Evolutionary conservation across 2,329 filamentous ascomycete genomes (phyloP).

Genomic region (Phialophora chinensis): DNA sequence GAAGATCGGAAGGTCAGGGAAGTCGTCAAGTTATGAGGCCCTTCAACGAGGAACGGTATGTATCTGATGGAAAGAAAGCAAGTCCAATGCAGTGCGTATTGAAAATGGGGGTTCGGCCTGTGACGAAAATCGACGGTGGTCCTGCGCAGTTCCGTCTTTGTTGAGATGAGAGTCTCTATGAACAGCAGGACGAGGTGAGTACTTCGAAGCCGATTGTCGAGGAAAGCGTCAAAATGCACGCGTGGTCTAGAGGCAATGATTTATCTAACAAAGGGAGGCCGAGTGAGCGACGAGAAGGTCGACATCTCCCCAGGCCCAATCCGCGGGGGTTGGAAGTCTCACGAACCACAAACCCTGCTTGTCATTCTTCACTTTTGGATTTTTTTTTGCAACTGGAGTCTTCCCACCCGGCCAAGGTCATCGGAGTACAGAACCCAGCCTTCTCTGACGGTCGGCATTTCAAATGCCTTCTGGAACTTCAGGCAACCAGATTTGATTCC

Average conservation of each 20-base stretch:
- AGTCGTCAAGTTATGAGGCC: constrained; percentile 56
- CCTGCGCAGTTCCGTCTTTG: not conserved
- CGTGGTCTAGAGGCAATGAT: not conserved
- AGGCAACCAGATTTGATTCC: not conserved
- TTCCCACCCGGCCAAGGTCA: not conserved
- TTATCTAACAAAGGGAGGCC: not conserved
- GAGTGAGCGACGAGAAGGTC: not conserved
- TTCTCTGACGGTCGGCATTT: not conserved
- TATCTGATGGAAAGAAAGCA: not conserved
- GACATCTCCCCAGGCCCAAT: not conserved
- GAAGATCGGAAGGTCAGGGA: constrained; percentile 66
- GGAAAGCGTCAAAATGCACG: not conserved
- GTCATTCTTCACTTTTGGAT: not conserved
- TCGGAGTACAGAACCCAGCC: not conserved
- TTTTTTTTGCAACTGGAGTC: not conserved
- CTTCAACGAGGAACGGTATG: not conserved
- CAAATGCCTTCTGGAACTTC: not conserved
- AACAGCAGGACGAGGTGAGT: not conserved
- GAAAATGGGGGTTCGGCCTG: not conserved
- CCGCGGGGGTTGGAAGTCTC: not conserved
- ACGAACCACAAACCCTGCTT: not conserved
- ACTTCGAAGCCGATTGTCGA: not conserved
- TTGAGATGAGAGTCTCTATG: not conserved
- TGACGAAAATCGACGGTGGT: not conserved
- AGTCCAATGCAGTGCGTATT: not conserved